These are phyloP conservation scores for Chaetomiaceae sp. DNA, from an alignment of 2,329 filamentous ascomycete species.

Conservation along the genomic window DNA sequence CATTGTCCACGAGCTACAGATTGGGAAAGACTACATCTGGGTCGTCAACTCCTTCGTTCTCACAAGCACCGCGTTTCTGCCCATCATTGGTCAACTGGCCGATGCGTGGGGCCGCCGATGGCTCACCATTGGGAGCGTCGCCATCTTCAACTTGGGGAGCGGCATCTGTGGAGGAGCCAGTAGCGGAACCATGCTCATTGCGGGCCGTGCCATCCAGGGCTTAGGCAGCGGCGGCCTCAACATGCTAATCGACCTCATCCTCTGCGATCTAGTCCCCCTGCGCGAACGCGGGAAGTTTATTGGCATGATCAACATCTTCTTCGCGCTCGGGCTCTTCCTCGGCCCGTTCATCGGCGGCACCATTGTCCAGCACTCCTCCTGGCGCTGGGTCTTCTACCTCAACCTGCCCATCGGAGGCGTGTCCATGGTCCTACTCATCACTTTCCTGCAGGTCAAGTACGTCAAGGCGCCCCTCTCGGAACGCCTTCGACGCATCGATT, in stretches of 20 bases:
- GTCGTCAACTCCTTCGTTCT: conserved; percentile 22
- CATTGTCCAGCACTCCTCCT: background rate
- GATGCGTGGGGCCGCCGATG: conserved; percentile 48
- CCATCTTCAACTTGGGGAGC: conserved; percentile 46
- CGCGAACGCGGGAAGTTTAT: conserved; percentile 1
- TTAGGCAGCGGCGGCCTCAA: conserved; percentile 32
- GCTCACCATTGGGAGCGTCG: conserved; percentile 35
- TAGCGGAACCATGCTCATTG: conserved; percentile 42
- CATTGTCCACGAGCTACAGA: conserved; percentile 20
- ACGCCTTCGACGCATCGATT: background rate
- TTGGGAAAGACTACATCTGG: conserved; percentile 25
- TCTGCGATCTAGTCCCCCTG: conserved; percentile 19
- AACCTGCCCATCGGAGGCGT: conserved; percentile 7
- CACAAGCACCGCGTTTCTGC: conserved; percentile 28
- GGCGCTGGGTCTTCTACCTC: conserved; percentile 16
- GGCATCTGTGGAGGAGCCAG: conserved; percentile 44
- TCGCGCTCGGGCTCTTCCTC: background rate
- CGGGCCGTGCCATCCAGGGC: conserved; percentile 44
- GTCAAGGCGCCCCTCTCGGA: background rate
- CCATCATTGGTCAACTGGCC: conserved; percentile 33
- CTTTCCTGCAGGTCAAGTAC: background rate
- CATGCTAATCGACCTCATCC: conserved; percentile 27
- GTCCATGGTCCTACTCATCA: background rate
- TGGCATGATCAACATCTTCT: background rate
- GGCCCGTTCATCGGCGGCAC: background rate